Percentiles rank a stretch among this genome's conserved stretches.
phyloP scores from a whole-genome alignment of 2,329 filamentous ascomycete genomes.

The Clarireedia paspali region DNA sequence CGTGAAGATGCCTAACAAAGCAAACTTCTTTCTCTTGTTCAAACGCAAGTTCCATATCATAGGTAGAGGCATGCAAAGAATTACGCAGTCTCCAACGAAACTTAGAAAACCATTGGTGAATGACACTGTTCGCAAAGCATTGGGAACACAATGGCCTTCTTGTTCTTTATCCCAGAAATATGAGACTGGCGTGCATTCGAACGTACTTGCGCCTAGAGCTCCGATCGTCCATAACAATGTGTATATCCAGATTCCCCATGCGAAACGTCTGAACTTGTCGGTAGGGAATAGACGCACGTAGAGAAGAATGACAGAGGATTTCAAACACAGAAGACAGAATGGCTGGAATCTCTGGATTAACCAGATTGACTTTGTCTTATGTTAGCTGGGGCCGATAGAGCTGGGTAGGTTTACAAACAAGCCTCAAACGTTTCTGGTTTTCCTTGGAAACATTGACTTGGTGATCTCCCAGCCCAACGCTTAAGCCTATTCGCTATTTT shows the following conservation, averaged over 20 bases:
- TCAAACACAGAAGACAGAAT: conserved; percentile 11
- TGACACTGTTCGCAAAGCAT: conserved; percentile 13
- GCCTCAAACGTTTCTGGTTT: background rate
- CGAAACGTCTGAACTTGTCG: conserved; percentile 12
- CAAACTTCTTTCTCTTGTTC: conserved; percentile 9
- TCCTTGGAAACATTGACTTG: conserved; percentile 5
- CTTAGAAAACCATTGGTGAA: conserved; percentile 14
- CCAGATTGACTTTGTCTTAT: background rate
- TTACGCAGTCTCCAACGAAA: conserved; percentile 12
- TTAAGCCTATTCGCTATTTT: conserved; percentile 6
- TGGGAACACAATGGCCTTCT: conserved; percentile 10
- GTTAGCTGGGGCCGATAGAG: background rate
- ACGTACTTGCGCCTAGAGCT: conserved; percentile 16
- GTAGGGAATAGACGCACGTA: conserved; percentile 17
- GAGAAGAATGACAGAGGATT: conserved; percentile 19
- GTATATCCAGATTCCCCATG: conserved; percentile 13
- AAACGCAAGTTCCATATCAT: conserved; percentile 14
- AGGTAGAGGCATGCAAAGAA: conserved; percentile 12
- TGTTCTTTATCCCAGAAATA: conserved; percentile 18
- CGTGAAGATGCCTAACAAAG: conserved; percentile 13
- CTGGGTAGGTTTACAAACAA: background rate
- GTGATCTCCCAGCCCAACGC: conserved; percentile 12
- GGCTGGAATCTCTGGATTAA: conserved; percentile 1
- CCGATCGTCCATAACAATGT: conserved; percentile 16
- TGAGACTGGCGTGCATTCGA: conserved; percentile 15